A percentile compares a stretch with the other conserved stretches of the same genome.
Conservation (phyloP, 768 basidiomycete species). For the Royoungia palumana region DNA sequence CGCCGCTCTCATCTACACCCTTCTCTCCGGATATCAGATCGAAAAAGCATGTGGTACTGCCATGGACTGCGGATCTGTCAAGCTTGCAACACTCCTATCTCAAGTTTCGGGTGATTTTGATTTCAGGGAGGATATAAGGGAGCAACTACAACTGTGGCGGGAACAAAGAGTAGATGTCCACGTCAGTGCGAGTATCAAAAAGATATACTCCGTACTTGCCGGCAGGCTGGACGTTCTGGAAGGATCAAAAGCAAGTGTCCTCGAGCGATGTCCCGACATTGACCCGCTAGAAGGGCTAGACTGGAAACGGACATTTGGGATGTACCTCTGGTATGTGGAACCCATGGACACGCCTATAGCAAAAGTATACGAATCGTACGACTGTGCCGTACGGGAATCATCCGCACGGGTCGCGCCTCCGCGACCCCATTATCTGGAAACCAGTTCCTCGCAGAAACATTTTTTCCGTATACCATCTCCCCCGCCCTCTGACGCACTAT, state of each 20-base stretch:
- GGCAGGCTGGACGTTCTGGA: constrained; percentile 66
- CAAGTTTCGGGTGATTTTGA: constrained; percentile 78
- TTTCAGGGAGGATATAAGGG: constrained; percentile 67
- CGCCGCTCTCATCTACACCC: constrained; percentile 62
- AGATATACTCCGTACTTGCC: constrained; percentile 79
- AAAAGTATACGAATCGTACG: constrained; percentile 65
- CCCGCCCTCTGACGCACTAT: constrained; percentile 69
- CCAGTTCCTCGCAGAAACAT: constrained; percentile 17
- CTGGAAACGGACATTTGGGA: constrained; percentile 92
- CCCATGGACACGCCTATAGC: constrained; percentile 67
- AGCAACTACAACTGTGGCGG: constrained; percentile 82
- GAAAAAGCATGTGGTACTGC: constrained; percentile 75
- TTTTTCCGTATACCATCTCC: constrained; percentile 44
- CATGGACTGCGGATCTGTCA: constrained; percentile 70
- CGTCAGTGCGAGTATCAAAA: constrained; percentile 64
- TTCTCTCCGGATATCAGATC: constrained; percentile 86
- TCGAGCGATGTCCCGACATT: constrained; percentile 53
- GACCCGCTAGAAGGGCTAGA: constrained; percentile 72
- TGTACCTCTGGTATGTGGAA: constrained; percentile 86
- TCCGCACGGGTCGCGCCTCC: constrained; percentile 48
- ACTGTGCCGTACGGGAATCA: constrained; percentile 37
- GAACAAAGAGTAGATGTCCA: constrained; percentile 70
- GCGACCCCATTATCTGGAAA: constrained; percentile 55
- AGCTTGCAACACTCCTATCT: constrained; percentile 84
- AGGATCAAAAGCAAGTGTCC: constrained; percentile 49